These are phyloP conservation scores for Samsoniella hepiali DNA, from an alignment of 2,329 filamentous ascomycete genomes.

Conservation along the genomic window DNA sequence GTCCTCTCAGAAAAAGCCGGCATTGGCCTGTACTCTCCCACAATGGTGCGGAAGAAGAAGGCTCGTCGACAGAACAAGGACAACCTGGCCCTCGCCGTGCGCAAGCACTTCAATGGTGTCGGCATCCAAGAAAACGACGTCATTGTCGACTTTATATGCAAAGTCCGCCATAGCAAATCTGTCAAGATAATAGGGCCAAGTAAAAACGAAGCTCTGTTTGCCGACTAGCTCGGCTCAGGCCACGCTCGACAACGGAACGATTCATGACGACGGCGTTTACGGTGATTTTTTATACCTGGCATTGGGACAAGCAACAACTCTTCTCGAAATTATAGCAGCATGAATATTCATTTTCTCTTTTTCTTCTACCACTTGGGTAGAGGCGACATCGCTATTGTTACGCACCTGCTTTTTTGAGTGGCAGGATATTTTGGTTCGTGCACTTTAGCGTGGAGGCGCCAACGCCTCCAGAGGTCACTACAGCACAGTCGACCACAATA, in stretches of 20 bases:
- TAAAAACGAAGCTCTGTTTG: constrained; percentile 21
- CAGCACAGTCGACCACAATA: not conserved
- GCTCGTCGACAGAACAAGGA: constrained; percentile 68
- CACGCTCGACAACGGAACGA: constrained; percentile 1
- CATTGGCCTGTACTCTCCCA: constrained; percentile 71
- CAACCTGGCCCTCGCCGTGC: constrained; percentile 66
- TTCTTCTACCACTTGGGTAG: not conserved
- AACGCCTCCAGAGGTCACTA: not conserved
- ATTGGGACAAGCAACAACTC: constrained; percentile 6
- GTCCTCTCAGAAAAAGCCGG: constrained; percentile 58
- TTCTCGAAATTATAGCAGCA: not conserved
- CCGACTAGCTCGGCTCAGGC: constrained; percentile 3
- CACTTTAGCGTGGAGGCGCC: constrained; percentile 1
- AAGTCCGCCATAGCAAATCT: constrained; percentile 44
- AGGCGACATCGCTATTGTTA: not conserved
- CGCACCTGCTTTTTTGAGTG: not conserved
- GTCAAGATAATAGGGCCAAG: constrained; percentile 28
- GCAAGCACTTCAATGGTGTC: constrained; percentile 80
- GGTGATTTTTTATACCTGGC: constrained; percentile 17
- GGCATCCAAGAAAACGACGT: constrained; percentile 79
- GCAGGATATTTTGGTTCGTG: constrained; percentile 1
- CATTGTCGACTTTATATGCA: constrained; percentile 75
- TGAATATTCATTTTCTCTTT: not conserved
- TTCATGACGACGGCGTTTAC: constrained; percentile 19
- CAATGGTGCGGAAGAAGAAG: constrained; percentile 65